Base-by-base conservation (phyloP, 306 rosid genomes). In the Corylus heterophylla region DNA sequence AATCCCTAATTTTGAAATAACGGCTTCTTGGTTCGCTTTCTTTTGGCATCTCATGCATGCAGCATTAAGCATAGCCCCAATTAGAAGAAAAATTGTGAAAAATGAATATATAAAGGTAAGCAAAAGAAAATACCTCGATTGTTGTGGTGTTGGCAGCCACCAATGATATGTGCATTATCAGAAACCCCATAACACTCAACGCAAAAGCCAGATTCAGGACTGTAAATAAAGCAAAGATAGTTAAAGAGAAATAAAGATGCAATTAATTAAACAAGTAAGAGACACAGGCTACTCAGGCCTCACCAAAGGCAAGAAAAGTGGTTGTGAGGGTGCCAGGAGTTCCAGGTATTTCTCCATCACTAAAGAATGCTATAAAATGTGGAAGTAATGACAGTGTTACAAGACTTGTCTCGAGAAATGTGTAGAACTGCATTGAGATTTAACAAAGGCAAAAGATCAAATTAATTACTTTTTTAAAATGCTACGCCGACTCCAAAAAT, bases 301-400 rank as follows among this genome's bases (percentile, higher is more conserved):
- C 87, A 96, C 99, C 99, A 39, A 96, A 96, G 67, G 98, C 94
- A 83, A 96, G 95, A 86, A 96, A 96, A 76, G 99, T 96, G 25
- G 98, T 96, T 16, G 99, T 98, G 73, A 96, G 99, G 68, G 99
- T 87, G 72, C 99, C 90, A 63, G 99, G 99, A 14, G 97, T 83
- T 75, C 96, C 99, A 12, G 99, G 98, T 67, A 96, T 91, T 88
- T 96, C 99, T 69, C 87, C 96, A 62, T 96, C 98, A 66, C 96
- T 93, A 76, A 96, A 96, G 86, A 96, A 96, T 73, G 96, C 90
- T 31, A 91, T 85, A 76, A 96, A 93, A 79, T 96, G 90, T 1
- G 99, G 99, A 81, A 96, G 79, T 69, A 96, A 81, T 42, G 94
- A 93, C 80, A 89, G 80, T 48, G 99, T 89, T 89, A 96, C 99